Conservation (phyloP, 148 eudicot genomes). For the Chenopodium suecicum region DNA sequence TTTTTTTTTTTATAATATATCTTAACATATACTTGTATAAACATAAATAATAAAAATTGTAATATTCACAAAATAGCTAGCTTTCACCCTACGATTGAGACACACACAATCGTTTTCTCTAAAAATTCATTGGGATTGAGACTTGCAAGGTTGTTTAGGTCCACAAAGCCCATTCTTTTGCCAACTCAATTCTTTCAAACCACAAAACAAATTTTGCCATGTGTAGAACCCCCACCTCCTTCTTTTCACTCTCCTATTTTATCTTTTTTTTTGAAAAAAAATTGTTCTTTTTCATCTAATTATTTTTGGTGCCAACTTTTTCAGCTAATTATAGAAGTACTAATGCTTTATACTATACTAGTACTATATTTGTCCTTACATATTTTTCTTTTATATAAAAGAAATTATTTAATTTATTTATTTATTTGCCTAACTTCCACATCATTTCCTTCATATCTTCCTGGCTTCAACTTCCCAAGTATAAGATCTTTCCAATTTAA, state of each 20-base stretch:
- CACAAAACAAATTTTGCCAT: constrained; percentile 20
- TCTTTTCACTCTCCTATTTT: constrained; percentile 7
- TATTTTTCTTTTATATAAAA: not conserved
- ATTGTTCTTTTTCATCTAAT: not conserved
- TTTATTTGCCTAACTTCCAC: constrained; percentile 6
- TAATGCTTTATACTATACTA: not conserved
- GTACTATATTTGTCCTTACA: constrained; percentile 20
- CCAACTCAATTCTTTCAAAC: constrained; percentile 32
- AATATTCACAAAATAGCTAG: not conserved
- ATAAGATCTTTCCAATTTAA: constrained; percentile 18
- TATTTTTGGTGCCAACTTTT: constrained; percentile 5
- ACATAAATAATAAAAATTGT: too few species aligned
- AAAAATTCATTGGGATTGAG: constrained; percentile 18
- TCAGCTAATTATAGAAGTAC: not conserved
- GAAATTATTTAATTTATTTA: too few species aligned
- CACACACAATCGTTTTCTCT: not conserved
- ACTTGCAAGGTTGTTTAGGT: constrained; percentile 28
- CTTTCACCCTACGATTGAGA: not conserved
- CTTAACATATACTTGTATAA: too few species aligned
- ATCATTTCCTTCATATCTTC: constrained; percentile 19
- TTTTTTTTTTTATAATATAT: too few species aligned
- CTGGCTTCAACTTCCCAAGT: constrained; percentile 24
- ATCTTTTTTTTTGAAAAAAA: not conserved
- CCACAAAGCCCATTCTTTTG: constrained; percentile 37
- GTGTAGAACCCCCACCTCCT: constrained; percentile 20